Conservation (phyloP, 305 asterid species). For the Fraxinus dipetala region DNA sequence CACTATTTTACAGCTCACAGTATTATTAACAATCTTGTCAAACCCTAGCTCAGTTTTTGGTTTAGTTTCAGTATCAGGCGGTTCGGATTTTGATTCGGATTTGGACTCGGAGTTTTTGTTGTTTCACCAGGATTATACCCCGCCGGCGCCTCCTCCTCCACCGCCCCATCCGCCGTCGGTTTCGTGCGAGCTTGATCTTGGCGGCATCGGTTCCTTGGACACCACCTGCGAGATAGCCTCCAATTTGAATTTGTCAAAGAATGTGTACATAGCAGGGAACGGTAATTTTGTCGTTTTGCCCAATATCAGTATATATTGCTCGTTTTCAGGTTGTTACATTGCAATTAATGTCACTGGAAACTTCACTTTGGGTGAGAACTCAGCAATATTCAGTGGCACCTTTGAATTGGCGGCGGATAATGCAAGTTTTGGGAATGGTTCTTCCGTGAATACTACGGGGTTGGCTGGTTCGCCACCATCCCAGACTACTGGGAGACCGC, state of each 20-base stretch:
- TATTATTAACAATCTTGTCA: conserved; percentile 20
- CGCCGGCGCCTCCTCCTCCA: conserved; percentile 99
- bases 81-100: conserved; percentile 33
- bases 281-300: conserved; percentile 79
- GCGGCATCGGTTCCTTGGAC: conserved; percentile 89
- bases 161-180: conserved; percentile 97
- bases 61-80: conserved; percentile 10
- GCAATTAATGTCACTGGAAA: conserved; percentile 67
- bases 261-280: conserved; percentile 79
- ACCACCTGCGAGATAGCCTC: conserved; percentile 78
- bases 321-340: conserved; percentile 70
- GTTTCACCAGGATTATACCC: conserved; percentile 90
- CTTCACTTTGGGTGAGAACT: conserved; percentile 63
- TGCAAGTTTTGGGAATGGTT: conserved; percentile 60
- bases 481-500: conserved; percentile 95
- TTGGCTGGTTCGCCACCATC: conserved; percentile 80
- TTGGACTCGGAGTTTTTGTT: conserved; percentile 51
- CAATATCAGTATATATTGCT: conserved; percentile 60
- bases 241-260: conserved; percentile 57
- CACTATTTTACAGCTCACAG: conserved; percentile 14
- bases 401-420: conserved; percentile 63
- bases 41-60: conserved; percentile 43
- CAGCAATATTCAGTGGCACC: conserved; percentile 55
- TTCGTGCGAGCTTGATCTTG: conserved; percentile 80
- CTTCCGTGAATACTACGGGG: conserved; percentile 75